Evolutionary conservation across 805 yeast species (phyloP), one percentile per base, ranked within the genome.

Genomic region (Candida golubevii): DNA sequence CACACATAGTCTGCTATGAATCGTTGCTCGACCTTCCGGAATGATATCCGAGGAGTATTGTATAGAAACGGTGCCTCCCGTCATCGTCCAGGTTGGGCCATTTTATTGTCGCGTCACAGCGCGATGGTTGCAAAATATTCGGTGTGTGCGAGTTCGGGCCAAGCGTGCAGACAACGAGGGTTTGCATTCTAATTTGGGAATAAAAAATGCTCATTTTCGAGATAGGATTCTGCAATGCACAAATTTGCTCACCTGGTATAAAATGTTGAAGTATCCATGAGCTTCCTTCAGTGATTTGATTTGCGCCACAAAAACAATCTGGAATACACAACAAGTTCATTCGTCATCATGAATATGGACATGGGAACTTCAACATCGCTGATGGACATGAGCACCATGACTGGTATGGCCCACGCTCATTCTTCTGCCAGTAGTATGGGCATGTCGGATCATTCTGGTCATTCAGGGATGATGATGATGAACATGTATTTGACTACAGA

Each of bases 401-500:
- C 43, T 23, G 36, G 18, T 18, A 43, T 47, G 50, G 32, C 13
- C 34, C n/a, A 32, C 7, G 13, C 32, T 29, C 26, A 13, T 18
- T 11, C 27, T 11, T n/a, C 27, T 28, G 18, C 43, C 35, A 32
- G 30, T 23, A 14, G 36, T 18, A 33, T 34, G 44, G 50, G 35
- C 35, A 47, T 42, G 48, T 32, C 39, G 32, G 33, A 35, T 12
- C 38, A 33, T 28, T 26, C 44, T 8, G 12, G 10, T 18, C 15
- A 10, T 14, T 47, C 46, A 48, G 47, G 31, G 31, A 67, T 67
- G 75, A 47, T 55, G 15, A 41, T 46, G 5, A 84, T 84, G 90
- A 79, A 77, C 59, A 75, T 71, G 65, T 77, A 69, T 54, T 63
- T 85, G 54, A 78, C 84, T 1, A 63, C 78, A 0, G 55, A 62